These are phyloP conservation scores for Purpureocillium takamizusanense DNA, from an alignment of 2,329 filamentous ascomycete genomes.

Conservation along the genomic window DNA sequence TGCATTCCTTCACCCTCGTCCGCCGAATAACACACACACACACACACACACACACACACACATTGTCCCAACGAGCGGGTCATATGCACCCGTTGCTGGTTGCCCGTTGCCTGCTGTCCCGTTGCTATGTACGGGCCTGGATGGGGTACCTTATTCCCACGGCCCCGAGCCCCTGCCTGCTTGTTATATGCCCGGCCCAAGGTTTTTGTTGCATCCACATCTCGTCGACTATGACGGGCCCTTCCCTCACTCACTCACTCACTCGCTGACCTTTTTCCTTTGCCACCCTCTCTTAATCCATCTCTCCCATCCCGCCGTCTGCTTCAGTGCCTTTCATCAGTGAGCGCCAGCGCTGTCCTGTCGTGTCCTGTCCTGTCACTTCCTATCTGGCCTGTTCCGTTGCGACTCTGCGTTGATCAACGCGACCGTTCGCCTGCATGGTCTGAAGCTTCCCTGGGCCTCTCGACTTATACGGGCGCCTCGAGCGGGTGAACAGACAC, in stretches of 20 bases:
- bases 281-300: too few species aligned
- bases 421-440: not conserved
- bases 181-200: slow-evolving; percentile 2
- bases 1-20: slow-evolving; percentile 4
- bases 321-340: too few species aligned
- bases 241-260: too few species aligned
- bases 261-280: too few species aligned
- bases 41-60: too few species aligned
- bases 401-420: too few species aligned
- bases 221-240: not conserved
- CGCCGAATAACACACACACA: slow-evolving; percentile 4
- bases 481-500: not conserved
- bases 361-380: too few species aligned
- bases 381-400: too few species aligned
- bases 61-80: too few species aligned
- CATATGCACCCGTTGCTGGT: not conserved
- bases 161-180: not conserved
- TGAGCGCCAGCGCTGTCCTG: too few species aligned
- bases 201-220: not conserved
- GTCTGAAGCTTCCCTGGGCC: not conserved
- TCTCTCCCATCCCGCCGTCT: too few species aligned
- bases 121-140: slow-evolving; percentile 1
- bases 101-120: slow-evolving; percentile 1
- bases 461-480: slow-evolving; percentile 1
- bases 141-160: not conserved